phyloP scores from a whole-genome alignment of 768 basidiomycete species.

The Xerocomellus dryophilus region DNA sequence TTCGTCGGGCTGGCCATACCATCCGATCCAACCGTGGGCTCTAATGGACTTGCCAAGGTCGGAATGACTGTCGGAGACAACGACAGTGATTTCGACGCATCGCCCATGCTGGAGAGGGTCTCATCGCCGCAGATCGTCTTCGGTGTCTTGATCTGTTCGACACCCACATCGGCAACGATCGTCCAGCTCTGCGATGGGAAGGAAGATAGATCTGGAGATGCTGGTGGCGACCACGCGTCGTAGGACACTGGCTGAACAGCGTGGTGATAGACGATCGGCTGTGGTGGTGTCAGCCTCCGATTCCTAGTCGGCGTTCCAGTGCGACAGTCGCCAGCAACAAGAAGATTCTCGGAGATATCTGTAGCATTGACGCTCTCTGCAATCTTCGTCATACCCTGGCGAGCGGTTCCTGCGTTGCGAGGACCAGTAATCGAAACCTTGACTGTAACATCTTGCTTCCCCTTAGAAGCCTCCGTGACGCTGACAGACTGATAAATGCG shows the following conservation, averaged over 20 bases:
- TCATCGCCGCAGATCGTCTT: background rate
- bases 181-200: constrained; percentile 9
- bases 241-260: no score
- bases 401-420: no score
- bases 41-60: background rate
- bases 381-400: background rate
- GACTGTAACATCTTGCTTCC: background rate
- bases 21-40: background rate
- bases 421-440: background rate
- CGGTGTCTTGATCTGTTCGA: background rate
- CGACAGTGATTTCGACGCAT: background rate
- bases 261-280: background rate
- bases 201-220: background rate
- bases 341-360: background rate
- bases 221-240: background rate
- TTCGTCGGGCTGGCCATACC: no score
- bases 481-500: background rate
- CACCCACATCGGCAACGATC: background rate
- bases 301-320: background rate
- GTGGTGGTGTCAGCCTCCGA: background rate
- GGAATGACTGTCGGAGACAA: background rate
- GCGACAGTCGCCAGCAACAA: background rate
- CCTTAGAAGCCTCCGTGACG: background rate
- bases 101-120: no score
- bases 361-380: background rate